phyloP scores from a whole-genome alignment of 2,329 filamentous ascomycete genomes.

The Ophiostoma angusticollis region DNA sequence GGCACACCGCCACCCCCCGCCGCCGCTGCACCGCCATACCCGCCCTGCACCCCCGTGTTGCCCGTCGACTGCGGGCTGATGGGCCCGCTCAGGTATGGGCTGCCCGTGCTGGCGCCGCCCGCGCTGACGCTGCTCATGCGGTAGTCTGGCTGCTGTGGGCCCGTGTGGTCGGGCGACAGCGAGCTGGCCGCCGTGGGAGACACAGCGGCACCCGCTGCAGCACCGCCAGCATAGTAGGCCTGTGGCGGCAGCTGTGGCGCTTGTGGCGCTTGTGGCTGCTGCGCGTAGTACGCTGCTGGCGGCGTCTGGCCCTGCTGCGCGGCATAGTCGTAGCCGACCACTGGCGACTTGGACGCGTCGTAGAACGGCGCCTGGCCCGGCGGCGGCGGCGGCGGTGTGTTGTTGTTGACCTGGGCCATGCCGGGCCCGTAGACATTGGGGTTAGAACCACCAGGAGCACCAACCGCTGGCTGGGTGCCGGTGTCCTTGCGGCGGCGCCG shows the following conservation, averaged over 20 bases:
- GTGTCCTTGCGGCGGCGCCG: constrained; percentile 11
- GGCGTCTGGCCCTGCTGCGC: constrained; percentile 1
- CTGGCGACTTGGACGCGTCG: constrained; percentile 2
- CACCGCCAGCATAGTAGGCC: constrained; percentile 5
- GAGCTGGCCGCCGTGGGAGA: no score
- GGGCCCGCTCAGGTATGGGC: not conserved
- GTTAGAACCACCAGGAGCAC: not conserved
- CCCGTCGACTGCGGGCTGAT: constrained; percentile 12
- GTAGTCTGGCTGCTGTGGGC: constrained; percentile 5
- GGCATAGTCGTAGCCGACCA: constrained; percentile 5
- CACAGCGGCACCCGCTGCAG: not conserved
- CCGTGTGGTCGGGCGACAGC: constrained; percentile 7
- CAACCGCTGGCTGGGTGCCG: not conserved
- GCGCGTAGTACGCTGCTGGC: not conserved
- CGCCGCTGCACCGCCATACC: not conserved
- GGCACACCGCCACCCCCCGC: constrained; percentile 4
- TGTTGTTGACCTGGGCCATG: constrained; percentile 8
- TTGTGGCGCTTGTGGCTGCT: constrained; percentile 3
- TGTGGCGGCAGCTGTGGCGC: not conserved
- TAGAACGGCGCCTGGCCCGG: not conserved
- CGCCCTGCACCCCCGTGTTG: not conserved
- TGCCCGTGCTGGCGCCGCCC: not conserved
- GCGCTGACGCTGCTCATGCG: constrained; percentile 11
- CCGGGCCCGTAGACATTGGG: not conserved
- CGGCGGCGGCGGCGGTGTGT: constrained; percentile 4